These are phyloP conservation scores for Lavandula angustifolia DNA, from an alignment of 257 asterid species.

Conservation along the genomic window DNA sequence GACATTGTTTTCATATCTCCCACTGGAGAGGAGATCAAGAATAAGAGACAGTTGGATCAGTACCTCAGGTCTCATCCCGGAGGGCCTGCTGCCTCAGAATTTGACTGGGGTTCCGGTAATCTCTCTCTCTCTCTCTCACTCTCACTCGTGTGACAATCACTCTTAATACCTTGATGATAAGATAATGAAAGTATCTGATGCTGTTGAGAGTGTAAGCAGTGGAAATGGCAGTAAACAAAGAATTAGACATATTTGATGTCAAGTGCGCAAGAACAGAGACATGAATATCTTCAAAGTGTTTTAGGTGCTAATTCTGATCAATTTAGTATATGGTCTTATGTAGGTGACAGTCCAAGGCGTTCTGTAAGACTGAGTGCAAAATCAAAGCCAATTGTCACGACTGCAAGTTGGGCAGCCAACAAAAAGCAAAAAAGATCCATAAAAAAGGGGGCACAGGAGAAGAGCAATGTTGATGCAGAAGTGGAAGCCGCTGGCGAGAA, in stretches of 20 bases:
- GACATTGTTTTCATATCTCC: conserved; percentile 54
- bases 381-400: conserved; percentile 42
- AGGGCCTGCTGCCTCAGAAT: conserved; percentile 50
- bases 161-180: neutral
- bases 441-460: conserved; percentile 36
- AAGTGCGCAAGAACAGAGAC: conserved; percentile 1
- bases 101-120: conserved; percentile 60
- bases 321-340: conserved; percentile 17
- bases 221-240: neutral
- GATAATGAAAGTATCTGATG: conserved; percentile 6
- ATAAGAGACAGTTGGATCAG: conserved; percentile 57
- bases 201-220: neutral
- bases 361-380: conserved; percentile 60
- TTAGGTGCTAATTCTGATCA: conserved; percentile 13
- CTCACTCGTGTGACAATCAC: neutral
- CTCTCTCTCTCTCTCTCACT: conserved; percentile 17
- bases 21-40: conserved; percentile 65
- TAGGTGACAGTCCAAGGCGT: conserved; percentile 68
- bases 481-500: conserved; percentile 36
- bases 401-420: conserved; percentile 44
- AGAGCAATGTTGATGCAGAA: conserved; percentile 36
- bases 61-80: conserved; percentile 73
- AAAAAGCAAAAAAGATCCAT: conserved; percentile 48
- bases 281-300: neutral
- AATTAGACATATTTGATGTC: neutral